Conservation (phyloP, 305 asterid genomes). For the Fraxinus xanthoxyloides region DNA sequence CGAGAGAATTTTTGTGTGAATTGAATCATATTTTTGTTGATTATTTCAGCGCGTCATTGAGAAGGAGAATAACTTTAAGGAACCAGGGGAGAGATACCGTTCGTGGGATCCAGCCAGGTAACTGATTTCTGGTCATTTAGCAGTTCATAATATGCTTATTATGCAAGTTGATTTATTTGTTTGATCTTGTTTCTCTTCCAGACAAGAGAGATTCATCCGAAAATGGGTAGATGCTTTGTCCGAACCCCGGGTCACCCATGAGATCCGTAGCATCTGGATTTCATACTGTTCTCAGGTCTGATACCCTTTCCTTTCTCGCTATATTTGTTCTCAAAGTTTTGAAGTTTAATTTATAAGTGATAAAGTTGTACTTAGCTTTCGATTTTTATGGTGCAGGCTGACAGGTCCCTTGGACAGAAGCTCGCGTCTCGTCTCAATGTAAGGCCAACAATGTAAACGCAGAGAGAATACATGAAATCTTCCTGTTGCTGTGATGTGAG, state of each 20-base stretch:
- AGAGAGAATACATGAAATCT: background rate
- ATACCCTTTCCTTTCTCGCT: background rate
- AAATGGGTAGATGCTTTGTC: slow-evolving; percentile 73
- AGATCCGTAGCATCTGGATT: slow-evolving; percentile 79
- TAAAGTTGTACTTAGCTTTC: background rate
- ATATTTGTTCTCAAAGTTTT: background rate
- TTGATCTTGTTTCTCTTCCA: slow-evolving; percentile 13
- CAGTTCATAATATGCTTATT: background rate
- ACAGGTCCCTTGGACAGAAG: slow-evolving; percentile 79
- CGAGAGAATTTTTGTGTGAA: background rate
- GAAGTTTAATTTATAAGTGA: background rate
- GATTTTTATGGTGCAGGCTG: slow-evolving; percentile 45
- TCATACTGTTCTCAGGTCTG: slow-evolving; percentile 61
- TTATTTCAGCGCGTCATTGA: slow-evolving; percentile 48
- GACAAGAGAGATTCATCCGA: slow-evolving; percentile 72
- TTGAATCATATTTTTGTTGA: background rate
- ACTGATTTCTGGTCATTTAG: background rate
- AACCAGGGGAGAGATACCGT: slow-evolving; percentile 88
- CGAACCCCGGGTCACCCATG: slow-evolving; percentile 76
- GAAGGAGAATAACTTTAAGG: slow-evolving; percentile 95
- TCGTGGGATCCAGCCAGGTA: slow-evolving; percentile 81
- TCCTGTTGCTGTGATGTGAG: background rate
- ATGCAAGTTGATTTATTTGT: background rate
- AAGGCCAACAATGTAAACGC: slow-evolving; percentile 36
- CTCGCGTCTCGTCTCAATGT: slow-evolving; percentile 64